Conservation (phyloP, 1,284 basidiomycete species). For the Ceratobasidium papillatum region DNA sequence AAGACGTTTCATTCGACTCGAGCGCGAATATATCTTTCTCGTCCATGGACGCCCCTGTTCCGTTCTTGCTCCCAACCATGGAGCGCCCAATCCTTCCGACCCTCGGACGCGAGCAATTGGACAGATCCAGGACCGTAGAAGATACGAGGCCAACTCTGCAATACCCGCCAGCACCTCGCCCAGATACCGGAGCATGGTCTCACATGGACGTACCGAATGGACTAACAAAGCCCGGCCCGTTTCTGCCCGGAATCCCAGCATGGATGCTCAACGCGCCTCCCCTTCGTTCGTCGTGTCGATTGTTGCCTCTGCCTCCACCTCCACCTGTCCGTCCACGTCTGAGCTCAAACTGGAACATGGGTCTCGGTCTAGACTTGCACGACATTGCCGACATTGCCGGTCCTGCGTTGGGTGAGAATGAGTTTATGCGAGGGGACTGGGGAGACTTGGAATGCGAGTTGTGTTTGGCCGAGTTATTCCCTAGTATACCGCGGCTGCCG, state of each 20-base stretch:
- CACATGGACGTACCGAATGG: not conserved
- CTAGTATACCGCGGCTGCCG: not conserved
- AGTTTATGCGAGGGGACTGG: not conserved
- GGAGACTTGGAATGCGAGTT: not conserved
- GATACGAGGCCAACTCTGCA: not conserved
- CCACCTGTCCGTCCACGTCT: not conserved
- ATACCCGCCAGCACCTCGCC: conserved; percentile 17
- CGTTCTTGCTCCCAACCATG: not conserved
- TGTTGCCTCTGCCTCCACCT: not conserved
- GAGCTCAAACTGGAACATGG: conserved; percentile 10
- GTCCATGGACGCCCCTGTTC: not conserved
- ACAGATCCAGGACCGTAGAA: not conserved
- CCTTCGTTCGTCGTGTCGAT: not conserved
- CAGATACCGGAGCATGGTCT: conserved; percentile 22
- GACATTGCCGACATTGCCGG: not conserved
- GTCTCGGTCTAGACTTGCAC: conserved; percentile 23
- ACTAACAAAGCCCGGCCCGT: not conserved
- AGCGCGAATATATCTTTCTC: not conserved
- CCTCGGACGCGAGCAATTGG: not conserved
- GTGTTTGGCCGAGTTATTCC: not conserved
- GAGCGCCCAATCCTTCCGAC: not conserved
- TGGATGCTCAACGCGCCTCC: conserved; percentile 7
- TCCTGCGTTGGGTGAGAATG: not conserved
- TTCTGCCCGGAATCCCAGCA: not conserved
- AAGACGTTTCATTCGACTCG: not conserved